Base-by-base conservation (phyloP, 495 filamentous ascomycete species). In the Amphirosellinia nigrospora region DNA sequence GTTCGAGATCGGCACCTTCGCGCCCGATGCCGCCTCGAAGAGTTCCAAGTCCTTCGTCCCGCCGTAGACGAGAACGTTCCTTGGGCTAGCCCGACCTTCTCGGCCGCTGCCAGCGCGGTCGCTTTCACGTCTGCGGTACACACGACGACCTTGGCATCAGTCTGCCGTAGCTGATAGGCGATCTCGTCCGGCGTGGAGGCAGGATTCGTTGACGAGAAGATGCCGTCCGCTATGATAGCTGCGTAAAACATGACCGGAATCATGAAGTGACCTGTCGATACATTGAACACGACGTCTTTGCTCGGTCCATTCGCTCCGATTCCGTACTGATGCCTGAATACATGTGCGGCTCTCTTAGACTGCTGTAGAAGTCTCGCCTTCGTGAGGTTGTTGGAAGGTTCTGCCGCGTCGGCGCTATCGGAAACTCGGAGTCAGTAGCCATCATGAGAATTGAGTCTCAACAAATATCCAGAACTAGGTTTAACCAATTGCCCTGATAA, bases 101-200 rank as follows among this genome's bases (percentile, higher is more conserved):
- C 81, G 0, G 90, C 90, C 1, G 92, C 93, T 23, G 87, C 83
- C 28, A 76, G 77, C 28, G 88, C 93, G 23, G 84, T 82, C 6
- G 84, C 68, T 13, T 91, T 81, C 26, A 86, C 82, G 8, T 74
- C 76, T 7, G 71, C 72, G 4, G 81, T 87, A 64, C 86, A 85
- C 66, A 90, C 53, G 15, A 92, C 78, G 65, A 89, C 84, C 15
- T 73, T 85, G 1, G 89, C 86, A 0, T 81, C 84, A 13, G 74
- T 80, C 39, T 83, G 79, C 32, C 64, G 72, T 28, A 85, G 64
- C 73, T 86, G 83, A 52, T 74, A 71, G 8, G 77, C 75, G n/a
- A 85, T 71, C 70, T 87, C 85, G 19, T 75, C 70, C 5, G 80
- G 68, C 1, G 82, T 86, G 36, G 79, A 81, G 4, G 78, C 74